These are phyloP conservation scores for Aspergillus proliferans DNA, from an alignment of 2,329 filamentous ascomycete species.

Conservation along the genomic window DNA sequence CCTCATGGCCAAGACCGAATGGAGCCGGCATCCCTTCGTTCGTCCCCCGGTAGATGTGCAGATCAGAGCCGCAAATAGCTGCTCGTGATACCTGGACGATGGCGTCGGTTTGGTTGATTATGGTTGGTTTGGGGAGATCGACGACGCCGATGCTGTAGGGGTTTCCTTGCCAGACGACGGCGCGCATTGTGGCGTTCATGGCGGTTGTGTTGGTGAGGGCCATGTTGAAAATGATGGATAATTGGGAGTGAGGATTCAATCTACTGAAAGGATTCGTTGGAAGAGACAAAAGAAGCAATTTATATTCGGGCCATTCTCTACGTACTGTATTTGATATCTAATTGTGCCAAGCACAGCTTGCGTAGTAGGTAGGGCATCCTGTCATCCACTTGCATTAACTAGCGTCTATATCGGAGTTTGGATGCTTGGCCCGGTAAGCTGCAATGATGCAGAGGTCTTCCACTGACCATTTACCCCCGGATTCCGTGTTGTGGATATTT, in stretches of 20 bases:
- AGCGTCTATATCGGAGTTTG: not conserved
- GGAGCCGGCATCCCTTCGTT: slow-evolving; percentile 14
- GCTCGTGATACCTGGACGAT: slow-evolving; percentile 30
- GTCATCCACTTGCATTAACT: not conserved
- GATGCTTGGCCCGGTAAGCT: not conserved
- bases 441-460: not conserved
- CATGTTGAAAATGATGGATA: not conserved
- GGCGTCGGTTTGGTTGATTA: slow-evolving; percentile 24
- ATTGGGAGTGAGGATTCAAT: not conserved
- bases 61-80: slow-evolving; percentile 32
- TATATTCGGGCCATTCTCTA: not conserved
- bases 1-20: slow-evolving; percentile 16
- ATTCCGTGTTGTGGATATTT: not conserved
- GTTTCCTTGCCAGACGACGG: slow-evolving; percentile 21
- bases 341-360: too few relatives aligned
- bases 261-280: too few relatives aligned
- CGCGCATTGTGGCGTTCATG: slow-evolving; percentile 21
- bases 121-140: slow-evolving; percentile 16
- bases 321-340: not conserved
- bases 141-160: slow-evolving; percentile 20
- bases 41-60: slow-evolving; percentile 30
- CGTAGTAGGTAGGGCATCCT: not conserved
- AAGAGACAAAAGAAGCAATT: not conserved
- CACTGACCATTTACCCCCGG: not conserved
- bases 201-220: not conserved